phyloP scores from a whole-genome alignment of 2,329 filamentous ascomycete genomes.

The Lasiodiplodia sp. region DNA sequence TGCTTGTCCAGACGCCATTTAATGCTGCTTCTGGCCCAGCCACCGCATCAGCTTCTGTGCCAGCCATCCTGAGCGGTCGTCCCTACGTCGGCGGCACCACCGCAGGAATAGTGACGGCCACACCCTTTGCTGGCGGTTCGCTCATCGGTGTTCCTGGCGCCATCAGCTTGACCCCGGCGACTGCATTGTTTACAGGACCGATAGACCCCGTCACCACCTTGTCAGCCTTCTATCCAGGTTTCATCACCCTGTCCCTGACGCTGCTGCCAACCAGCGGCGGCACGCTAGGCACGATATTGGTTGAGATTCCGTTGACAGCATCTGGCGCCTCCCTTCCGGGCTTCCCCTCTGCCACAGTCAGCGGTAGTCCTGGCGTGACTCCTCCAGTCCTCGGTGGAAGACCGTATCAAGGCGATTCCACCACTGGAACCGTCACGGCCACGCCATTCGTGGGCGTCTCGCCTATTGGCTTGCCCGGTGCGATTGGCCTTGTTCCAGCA shows the following conservation, averaged over 20 bases:
- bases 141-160: background rate
- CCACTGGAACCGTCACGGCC: too few species aligned
- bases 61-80: background rate
- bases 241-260: background rate
- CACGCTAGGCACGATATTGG: background rate
- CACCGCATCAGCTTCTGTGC: background rate
- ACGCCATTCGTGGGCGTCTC: too few species aligned
- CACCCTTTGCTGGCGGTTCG: background rate
- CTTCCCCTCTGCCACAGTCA: too few species aligned
- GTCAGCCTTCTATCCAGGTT: background rate
- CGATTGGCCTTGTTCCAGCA: too few species aligned
- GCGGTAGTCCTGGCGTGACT: too few species aligned
- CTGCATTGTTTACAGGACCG: background rate
- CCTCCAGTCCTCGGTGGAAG: too few species aligned
- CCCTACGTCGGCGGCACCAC: background rate
- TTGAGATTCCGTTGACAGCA: background rate
- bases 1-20: background rate
- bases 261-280: background rate
- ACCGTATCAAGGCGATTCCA: too few species aligned
- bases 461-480: too few species aligned
- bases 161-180: background rate
- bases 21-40: too few species aligned
- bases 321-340: too few species aligned
- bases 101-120: background rate
- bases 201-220: background rate